phyloP scores from a whole-genome alignment of 345 rosid species.

The Moricandia moricandioides region DNA sequence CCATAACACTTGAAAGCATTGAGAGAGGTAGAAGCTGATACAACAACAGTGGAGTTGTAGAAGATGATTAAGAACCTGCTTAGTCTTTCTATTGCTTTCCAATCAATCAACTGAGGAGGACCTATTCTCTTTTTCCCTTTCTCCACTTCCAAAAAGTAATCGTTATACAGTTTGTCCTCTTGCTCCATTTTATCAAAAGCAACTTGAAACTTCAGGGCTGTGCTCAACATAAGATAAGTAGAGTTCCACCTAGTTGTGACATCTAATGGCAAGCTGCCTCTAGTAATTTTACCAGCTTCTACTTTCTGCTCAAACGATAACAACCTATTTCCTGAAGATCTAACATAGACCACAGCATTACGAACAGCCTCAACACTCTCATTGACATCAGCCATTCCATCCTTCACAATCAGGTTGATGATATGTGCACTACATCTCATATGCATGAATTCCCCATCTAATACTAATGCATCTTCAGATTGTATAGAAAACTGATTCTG shows the following conservation, averaged over 20 bases:
- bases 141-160: no score
- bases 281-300: not conserved
- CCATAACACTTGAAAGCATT: no score
- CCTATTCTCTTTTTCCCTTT: no score
- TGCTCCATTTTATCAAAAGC: not conserved
- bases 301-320: not conserved
- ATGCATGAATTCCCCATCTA: not conserved
- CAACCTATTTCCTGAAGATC: not conserved
- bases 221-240: not conserved
- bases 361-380: no score
- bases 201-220: not conserved
- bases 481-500: not conserved
- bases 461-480: not conserved
- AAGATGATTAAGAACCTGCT: no score
- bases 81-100: no score
- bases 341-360: no score
- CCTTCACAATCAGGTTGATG: not conserved
- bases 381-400: no score
- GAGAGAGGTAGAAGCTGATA: no score
- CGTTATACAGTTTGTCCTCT: not conserved
- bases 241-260: not conserved
- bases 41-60: no score
- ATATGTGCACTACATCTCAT: not conserved
- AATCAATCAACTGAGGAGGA: no score
- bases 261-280: not conserved